Evolutionary conservation across 257 asterid genomes (phyloP).

Genomic region (Penstemon eatonii): DNA sequence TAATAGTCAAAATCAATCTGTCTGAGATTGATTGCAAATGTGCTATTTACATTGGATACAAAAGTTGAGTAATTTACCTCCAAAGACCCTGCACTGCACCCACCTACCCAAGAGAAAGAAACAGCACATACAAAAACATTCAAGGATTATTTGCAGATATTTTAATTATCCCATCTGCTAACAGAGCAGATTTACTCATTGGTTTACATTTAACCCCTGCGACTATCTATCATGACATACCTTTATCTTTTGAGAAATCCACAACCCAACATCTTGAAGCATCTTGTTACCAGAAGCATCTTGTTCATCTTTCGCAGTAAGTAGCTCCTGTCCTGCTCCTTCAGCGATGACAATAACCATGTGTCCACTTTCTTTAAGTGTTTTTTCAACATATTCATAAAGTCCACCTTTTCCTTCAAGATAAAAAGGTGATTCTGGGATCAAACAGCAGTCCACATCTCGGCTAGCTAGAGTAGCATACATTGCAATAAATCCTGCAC

Average conservation of each 20-base stretch:
- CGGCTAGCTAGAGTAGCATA: constrained; percentile 95
- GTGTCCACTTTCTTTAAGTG: constrained; percentile 75
- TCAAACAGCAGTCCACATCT: constrained; percentile 94
- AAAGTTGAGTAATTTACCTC: no score
- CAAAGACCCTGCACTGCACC: no score
- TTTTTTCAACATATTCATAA: constrained; percentile 66
- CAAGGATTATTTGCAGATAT: no score
- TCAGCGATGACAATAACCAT: constrained; percentile 96
- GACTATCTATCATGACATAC: constrained; percentile 35
- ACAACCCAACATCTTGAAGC: constrained; percentile 85
- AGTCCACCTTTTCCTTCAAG: constrained; percentile 88
- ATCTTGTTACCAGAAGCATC: constrained; percentile 93
- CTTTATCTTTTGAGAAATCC: constrained; percentile 84
- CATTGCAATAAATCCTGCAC: constrained; percentile 91
- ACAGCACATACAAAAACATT: no score
- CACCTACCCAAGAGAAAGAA: no score
- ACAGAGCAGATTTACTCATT: no score
- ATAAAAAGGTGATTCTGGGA: constrained; percentile 88
- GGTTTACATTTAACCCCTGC: neutral
- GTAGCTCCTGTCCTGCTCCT: constrained; percentile 95
- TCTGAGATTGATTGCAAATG: no score
- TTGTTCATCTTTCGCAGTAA: constrained; percentile 46
- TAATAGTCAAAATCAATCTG: no score
- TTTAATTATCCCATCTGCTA: no score
- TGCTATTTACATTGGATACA: no score